Percentiles rank a stretch among this genome's conserved stretches.
phyloP scores from a whole-genome alignment of 768 basidiomycete species.

The Ramaria sp. region DNA sequence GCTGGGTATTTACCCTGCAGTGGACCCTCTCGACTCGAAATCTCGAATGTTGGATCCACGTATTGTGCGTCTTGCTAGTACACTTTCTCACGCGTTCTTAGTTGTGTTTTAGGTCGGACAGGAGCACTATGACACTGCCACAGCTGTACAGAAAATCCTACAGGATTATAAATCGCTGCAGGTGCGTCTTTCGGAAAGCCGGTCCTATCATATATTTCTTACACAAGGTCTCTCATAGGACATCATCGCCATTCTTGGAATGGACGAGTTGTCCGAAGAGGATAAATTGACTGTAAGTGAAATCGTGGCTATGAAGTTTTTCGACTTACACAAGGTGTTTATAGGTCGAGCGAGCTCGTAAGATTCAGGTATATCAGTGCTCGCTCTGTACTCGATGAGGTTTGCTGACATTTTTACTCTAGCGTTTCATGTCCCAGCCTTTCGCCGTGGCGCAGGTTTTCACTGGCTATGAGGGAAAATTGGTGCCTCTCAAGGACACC shows the following conservation, averaged over 20 bases:
- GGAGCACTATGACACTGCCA: conserved; percentile 95
- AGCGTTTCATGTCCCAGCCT: conserved; percentile 99
- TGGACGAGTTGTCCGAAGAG: conserved; percentile 99
- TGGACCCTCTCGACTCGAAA: conserved; percentile 98
- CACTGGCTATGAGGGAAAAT: conserved; percentile 97
- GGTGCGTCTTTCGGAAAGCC: conserved; percentile 11
- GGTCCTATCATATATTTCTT: neutral
- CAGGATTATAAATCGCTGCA: conserved; percentile 95
- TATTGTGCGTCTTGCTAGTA: conserved; percentile 50
- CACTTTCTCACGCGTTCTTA: neutral
- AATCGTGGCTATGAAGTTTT: neutral
- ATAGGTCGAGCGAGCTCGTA: conserved; percentile 41
- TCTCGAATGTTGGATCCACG: conserved; percentile 99
- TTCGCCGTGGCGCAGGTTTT: conserved; percentile 99
- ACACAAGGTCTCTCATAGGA: conserved; percentile 33
- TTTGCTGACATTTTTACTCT: conserved; percentile 17
- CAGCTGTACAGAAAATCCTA: conserved; percentile 94
- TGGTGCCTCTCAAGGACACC: conserved; percentile 94
- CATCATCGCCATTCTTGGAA: conserved; percentile 99
- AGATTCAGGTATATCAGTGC: conserved; percentile 32
- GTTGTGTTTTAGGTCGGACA: conserved; percentile 46
- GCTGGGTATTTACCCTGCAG: conserved; percentile 98
- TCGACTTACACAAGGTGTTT: neutral
- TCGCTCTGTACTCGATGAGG: neutral
- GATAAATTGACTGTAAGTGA: conserved; percentile 78